phyloP scores from a whole-genome alignment of 352 stramenopile genomes.

The Phytophthora foliorum region DNA sequence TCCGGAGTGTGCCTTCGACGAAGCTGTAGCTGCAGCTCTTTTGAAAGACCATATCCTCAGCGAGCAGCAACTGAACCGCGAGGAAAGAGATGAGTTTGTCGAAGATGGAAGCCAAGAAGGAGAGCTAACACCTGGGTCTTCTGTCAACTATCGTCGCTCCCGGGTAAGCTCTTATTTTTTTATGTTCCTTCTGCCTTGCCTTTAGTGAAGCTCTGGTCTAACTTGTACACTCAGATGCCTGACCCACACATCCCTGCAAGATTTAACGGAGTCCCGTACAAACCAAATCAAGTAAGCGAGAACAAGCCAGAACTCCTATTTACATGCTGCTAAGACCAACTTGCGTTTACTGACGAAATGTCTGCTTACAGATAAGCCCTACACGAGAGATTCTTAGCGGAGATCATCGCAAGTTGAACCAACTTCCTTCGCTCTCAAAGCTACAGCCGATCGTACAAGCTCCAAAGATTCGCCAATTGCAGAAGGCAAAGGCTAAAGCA shows the following conservation, averaged over 20 bases:
- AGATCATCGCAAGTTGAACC: slow-evolving; percentile 56
- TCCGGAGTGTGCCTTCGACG: slow-evolving; percentile 31
- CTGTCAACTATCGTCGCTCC: slow-evolving; percentile 33
- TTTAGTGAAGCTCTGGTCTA: background rate
- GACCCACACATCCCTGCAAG: slow-evolving; percentile 68
- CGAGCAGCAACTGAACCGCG: background rate
- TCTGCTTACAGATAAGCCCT: slow-evolving; percentile 43
- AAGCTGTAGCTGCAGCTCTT: slow-evolving; percentile 15
- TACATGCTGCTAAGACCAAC: background rate
- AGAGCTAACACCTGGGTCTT: background rate
- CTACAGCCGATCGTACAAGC: slow-evolving; percentile 12
- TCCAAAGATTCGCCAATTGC: slow-evolving; percentile 17
- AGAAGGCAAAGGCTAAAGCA: slow-evolving; percentile 32
- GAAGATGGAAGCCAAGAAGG: slow-evolving; percentile 9
- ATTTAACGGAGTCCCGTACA: slow-evolving; percentile 75
- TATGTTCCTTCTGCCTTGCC: background rate
- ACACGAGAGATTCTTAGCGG: slow-evolving; percentile 64
- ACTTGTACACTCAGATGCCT: slow-evolving; percentile 36
- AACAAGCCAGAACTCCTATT: no score
- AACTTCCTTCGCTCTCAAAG: slow-evolving; percentile 55
- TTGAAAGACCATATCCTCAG: slow-evolving; percentile 6
- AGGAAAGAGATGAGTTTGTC: background rate
- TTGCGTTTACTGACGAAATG: background rate
- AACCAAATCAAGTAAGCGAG: slow-evolving; percentile 51
- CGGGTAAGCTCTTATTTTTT: slow-evolving; percentile 11